Percentiles rank a stretch among this genome's conserved stretches.
These are phyloP conservation scores for Crithidia acanthocephali DNA, from an alignment of 208 protist species.

Conservation along the genomic window DNA sequence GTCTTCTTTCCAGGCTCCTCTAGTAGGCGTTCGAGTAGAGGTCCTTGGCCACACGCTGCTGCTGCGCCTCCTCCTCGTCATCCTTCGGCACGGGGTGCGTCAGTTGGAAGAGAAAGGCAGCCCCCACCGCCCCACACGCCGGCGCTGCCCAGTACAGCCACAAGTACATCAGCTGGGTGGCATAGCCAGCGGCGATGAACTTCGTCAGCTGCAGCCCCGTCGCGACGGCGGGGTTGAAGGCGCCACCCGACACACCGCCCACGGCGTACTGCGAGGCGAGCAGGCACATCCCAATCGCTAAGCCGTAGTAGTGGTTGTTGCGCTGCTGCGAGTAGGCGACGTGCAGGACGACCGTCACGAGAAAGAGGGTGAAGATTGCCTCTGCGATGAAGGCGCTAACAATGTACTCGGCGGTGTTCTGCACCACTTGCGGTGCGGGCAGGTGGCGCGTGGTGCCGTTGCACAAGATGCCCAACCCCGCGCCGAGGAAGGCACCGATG, in stretches of 20 bases:
- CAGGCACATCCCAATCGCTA: conserved; percentile 82
- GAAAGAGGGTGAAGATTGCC: conserved; percentile 66
- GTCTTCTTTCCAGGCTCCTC: background rate
- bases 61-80: conserved; percentile 54
- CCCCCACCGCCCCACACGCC: conserved; percentile 58
- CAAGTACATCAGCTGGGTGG: conserved; percentile 75
- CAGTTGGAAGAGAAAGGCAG: conserved; percentile 76
- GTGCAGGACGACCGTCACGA: conserved; percentile 82
- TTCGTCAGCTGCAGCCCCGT: conserved; percentile 77
- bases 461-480: conserved; percentile 55
- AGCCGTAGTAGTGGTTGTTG: conserved; percentile 78
- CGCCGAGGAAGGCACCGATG: conserved; percentile 70
- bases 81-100: conserved; percentile 68
- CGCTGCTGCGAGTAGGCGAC: conserved; percentile 74
- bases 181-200: conserved; percentile 73
- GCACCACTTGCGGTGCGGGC: conserved; percentile 75
- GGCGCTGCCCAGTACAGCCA: conserved; percentile 88
- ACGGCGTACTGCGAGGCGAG: conserved; percentile 77
- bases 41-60: conserved; percentile 52
- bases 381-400: conserved; percentile 74
- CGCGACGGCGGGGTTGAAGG: conserved; percentile 85
- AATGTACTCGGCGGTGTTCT: conserved; percentile 66
- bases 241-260: conserved; percentile 73
- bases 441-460: conserved; percentile 70
- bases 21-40: conserved; percentile 42